These are phyloP conservation scores for Symmetrospora coprosmae DNA, from an alignment of 768 basidiomycete species.

Conservation along the genomic window DNA sequence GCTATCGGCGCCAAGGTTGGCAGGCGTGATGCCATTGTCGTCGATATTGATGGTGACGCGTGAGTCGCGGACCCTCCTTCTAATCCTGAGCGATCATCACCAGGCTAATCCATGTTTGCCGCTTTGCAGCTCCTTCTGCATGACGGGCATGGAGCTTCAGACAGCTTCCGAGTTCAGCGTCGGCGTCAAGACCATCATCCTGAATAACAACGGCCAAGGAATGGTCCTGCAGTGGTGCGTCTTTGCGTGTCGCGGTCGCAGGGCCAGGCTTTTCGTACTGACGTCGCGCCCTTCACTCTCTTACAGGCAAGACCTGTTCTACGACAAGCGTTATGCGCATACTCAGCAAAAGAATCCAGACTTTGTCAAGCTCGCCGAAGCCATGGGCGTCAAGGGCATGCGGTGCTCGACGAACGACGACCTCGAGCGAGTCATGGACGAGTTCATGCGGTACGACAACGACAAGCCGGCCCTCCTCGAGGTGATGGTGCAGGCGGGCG, in stretches of 20 bases:
- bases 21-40: constrained; percentile 75
- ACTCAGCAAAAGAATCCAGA: constrained; percentile 91
- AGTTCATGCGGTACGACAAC: constrained; percentile 88
- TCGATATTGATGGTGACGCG: constrained; percentile 95
- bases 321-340: constrained; percentile 90
- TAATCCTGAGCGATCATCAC: too few species aligned
- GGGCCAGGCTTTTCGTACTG: too few species aligned
- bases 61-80: constrained; percentile 38
- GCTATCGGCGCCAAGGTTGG: constrained; percentile 97
- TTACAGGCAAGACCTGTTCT: constrained; percentile 94
- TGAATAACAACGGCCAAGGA: constrained; percentile 43
- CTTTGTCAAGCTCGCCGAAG: constrained; percentile 58
- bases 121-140: constrained; percentile 62
- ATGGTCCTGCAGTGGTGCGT: constrained; percentile 99
- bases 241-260: too few species aligned
- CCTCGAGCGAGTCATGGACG: constrained; percentile 89
- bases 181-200: constrained; percentile 63
- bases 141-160: constrained; percentile 98
- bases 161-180: constrained; percentile 83
- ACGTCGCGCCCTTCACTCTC: too few species aligned
- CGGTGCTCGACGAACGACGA: constrained; percentile 57
- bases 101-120: too few species aligned
- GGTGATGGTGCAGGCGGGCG: constrained; percentile 65
- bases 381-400: constrained; percentile 88
- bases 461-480: constrained; percentile 79